Evolutionary conservation across 108 stramenopile genomes (phyloP).

Genomic region (Cyclostephanos tholiformis): DNA sequence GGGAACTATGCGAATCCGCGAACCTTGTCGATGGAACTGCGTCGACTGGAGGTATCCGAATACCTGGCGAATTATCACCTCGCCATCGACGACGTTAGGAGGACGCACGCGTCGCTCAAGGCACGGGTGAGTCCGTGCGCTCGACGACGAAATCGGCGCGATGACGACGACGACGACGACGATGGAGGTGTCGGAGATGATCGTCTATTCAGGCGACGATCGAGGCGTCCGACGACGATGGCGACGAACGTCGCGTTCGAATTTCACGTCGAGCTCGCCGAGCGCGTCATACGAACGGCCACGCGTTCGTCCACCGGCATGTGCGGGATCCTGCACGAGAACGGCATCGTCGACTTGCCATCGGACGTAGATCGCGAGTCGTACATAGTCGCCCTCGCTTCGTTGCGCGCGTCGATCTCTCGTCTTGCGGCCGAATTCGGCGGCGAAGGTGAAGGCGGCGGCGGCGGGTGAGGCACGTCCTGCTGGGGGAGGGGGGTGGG

Average conservation of each 20-base stretch:
- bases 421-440: constrained; percentile 32
- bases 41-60: constrained; percentile 15
- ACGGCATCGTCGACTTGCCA: constrained; percentile 40
- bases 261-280: constrained; percentile 39
- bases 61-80: constrained; percentile 18
- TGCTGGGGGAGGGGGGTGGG: too few relatives aligned
- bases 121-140: constrained; percentile 3
- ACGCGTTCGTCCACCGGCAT: constrained; percentile 32
- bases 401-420: constrained; percentile 49
- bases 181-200: too few relatives aligned
- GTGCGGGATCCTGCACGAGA: constrained; percentile 37
- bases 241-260: constrained; percentile 18
- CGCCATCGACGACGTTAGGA: constrained; percentile 42
- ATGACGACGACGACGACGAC: not conserved
- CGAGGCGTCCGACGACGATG: not conserved
- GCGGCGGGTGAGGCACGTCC: too few relatives aligned
- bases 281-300: constrained; percentile 42
- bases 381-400: constrained; percentile 45
- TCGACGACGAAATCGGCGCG: not conserved
- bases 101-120: constrained; percentile 35
- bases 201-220: too few relatives aligned
- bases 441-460: not conserved
- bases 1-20: not conserved
- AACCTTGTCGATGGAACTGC: constrained; percentile 2
- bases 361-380: constrained; percentile 35